Base-by-base conservation (phyloP, 2,329 filamentous ascomycete species). In the Fusarium decemcellulare region DNA sequence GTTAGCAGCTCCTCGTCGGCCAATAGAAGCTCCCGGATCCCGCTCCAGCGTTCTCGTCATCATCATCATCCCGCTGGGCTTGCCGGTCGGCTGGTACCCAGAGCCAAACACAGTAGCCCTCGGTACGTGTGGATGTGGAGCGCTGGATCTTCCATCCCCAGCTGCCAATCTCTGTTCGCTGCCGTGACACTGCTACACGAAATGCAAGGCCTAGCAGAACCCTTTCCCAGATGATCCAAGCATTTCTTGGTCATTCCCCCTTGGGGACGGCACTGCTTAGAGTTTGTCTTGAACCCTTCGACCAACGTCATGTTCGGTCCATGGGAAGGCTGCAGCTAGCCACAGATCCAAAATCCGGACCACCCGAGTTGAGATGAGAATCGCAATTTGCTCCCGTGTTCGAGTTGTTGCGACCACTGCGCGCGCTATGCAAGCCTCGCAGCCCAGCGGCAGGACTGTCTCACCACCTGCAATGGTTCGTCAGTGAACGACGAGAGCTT, bases 61-160 rank as follows among this genome's bases (percentile, higher is more conserved):
- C 43, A 65, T 59, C 64, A 71, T 70, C 67, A 68, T 68, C 68
- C 68, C 68, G 68, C 64, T 65, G 23, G 55, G 54, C 59, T 64
- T 67, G 67, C 67, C 67, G 43, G 67, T 59, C 55, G 59, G 67
- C 60, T 70, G 67, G 67, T 67, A 70, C 40, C 11, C 44, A 42
- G 23, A 8, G 64, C 47, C 57, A 47, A 57, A 47, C 69, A 63
- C 67, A 40, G 34, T 18, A 27, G 39, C 23, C 18, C 48, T 52
- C 36, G 50, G 50, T 30, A 40, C 16, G 15, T 36, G 16, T 30
- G 34, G 40, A 46, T 23, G 40, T 46, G 53, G 40, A 46, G 53
- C 37, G 43, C 29, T 34, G 42, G n/a, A 32, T 48, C 42, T 47
- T 8, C 27, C 12, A 48, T 48, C 30, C n/a, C 23, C 23, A 39